Evolutionary conservation across 441 rosid species (phyloP).

Genomic region (Gossypium lobatum): DNA sequence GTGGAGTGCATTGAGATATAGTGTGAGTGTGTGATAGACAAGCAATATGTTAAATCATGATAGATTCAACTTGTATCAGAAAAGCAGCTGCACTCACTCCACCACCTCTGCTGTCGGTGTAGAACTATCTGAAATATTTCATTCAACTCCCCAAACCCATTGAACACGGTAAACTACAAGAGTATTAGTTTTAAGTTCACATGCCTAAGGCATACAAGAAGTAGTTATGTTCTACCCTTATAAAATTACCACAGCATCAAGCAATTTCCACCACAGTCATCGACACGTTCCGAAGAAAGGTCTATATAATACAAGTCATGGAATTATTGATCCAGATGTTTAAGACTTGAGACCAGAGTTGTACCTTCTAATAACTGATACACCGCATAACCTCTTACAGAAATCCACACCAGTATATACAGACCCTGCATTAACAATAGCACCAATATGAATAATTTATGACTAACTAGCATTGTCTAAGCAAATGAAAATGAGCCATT

Average conservation of each 20-base stretch:
- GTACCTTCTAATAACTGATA: constrained; percentile 91
- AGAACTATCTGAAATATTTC: background rate
- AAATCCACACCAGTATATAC: constrained; percentile 95
- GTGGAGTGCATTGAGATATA: background rate
- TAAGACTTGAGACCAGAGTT: constrained; percentile 14
- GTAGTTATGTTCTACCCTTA: background rate
- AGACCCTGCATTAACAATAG: constrained; percentile 51
- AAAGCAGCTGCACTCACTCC: background rate
- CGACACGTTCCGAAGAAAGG: background rate
- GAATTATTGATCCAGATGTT: background rate
- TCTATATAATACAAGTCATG: background rate
- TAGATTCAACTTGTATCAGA: background rate
- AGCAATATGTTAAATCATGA: constrained; percentile 6
- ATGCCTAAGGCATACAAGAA: background rate
- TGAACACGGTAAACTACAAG: background rate
- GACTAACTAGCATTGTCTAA: background rate
- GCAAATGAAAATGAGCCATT: background rate
- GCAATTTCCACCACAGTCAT: background rate
- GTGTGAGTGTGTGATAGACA: background rate
- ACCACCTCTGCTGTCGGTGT: background rate
- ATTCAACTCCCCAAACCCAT: background rate
- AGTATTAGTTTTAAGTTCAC: background rate
- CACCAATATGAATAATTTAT: background rate
- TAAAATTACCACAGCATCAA: background rate
- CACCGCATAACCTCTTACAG: constrained; percentile 95